These are phyloP conservation scores for Gaertneriomyces sp. DNA, from an alignment of 192 early-diverging fungal genomes.

Conservation along the genomic window DNA sequence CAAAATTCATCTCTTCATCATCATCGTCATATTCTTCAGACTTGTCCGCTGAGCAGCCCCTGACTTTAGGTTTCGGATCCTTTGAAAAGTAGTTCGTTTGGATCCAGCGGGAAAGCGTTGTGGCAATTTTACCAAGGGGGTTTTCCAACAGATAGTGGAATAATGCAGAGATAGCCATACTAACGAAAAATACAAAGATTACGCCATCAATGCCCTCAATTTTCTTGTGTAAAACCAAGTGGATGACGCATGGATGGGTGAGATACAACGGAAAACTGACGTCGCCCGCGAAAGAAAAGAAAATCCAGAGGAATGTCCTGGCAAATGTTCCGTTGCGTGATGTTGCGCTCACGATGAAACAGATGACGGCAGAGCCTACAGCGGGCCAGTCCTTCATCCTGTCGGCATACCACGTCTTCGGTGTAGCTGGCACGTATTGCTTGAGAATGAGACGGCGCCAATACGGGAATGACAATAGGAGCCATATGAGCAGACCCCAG, in stretches of 20 bases:
- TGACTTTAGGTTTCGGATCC: constrained; percentile 13
- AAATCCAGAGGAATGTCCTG: constrained; percentile 27
- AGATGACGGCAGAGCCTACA: constrained; percentile 17
- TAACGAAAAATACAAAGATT: constrained; percentile 2
- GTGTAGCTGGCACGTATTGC: constrained; percentile 2
- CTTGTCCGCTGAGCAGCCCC: too few relatives aligned
- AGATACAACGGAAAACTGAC: constrained; percentile 36
- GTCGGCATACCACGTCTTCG: constrained; percentile 20
- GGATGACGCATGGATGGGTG: constrained; percentile 25
- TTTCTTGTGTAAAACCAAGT: constrained; percentile 4
- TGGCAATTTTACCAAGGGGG: constrained; percentile 7
- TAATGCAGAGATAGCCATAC: constrained; percentile 4
- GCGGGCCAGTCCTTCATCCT: constrained; percentile 21
- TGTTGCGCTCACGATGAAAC: constrained; percentile 18
- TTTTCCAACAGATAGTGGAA: constrained; percentile 21
- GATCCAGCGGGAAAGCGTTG: constrained; percentile 12
- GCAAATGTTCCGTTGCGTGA: constrained; percentile 21
- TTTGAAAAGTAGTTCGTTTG: constrained; percentile 22
- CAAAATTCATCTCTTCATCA: constrained; percentile 21
- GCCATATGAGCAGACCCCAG: constrained; percentile 11
- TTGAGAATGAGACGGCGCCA: constrained; percentile 13
- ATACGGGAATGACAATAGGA: constrained; percentile 23
- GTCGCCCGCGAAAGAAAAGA: constrained; percentile 30
- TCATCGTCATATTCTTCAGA: constrained; percentile 9
- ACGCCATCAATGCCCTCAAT: constrained; percentile 26